These are phyloP conservation scores for Aspergillus quadricinctus DNA, from an alignment of 2,329 filamentous ascomycete genomes.

Conservation along the genomic window DNA sequence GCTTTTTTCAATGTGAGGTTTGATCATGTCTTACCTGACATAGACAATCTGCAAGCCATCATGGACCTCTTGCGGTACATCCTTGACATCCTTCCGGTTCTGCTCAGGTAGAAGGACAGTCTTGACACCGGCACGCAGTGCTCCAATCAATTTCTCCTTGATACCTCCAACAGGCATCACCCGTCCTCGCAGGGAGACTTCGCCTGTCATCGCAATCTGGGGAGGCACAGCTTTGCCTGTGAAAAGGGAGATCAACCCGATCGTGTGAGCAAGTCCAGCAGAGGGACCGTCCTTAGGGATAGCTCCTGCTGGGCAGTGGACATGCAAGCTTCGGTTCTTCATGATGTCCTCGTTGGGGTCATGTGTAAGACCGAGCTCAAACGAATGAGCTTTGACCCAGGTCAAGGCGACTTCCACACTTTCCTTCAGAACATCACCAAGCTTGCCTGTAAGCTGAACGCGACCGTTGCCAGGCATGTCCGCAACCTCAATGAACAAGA, in stretches of 20 bases:
- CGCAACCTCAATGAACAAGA: conserved; percentile 96
- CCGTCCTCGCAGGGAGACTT: conserved; percentile 75
- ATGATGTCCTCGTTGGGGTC: conserved; percentile 87
- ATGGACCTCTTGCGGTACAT: conserved; percentile 85
- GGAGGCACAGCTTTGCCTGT: conserved; percentile 80
- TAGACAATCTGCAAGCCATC: conserved; percentile 83
- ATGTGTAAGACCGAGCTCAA: conserved; percentile 76
- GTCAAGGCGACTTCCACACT: conserved; percentile 92
- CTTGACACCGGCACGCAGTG: conserved; percentile 87
- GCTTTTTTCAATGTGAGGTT: neutral
- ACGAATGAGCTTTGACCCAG: conserved; percentile 96
- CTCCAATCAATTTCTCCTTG: conserved; percentile 97
- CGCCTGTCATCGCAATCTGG: conserved; percentile 89
- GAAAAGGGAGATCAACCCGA: conserved; percentile 89
- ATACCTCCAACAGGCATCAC: conserved; percentile 95
- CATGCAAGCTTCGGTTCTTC: conserved; percentile 89
- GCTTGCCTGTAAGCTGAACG: conserved; percentile 91
- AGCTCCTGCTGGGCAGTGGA: conserved; percentile 90
- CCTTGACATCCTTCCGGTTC: conserved; percentile 88
- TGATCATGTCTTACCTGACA: conserved; percentile 62
- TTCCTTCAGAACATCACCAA: conserved; percentile 95
- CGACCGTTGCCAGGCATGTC: conserved; percentile 92
- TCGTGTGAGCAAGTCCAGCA: conserved; percentile 88
- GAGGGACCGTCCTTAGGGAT: conserved; percentile 86
- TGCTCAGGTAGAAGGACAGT: conserved; percentile 82